Conservation (phyloP, 2,329 filamentous ascomycete species). For the Penicillium sclerotiorum region DNA sequence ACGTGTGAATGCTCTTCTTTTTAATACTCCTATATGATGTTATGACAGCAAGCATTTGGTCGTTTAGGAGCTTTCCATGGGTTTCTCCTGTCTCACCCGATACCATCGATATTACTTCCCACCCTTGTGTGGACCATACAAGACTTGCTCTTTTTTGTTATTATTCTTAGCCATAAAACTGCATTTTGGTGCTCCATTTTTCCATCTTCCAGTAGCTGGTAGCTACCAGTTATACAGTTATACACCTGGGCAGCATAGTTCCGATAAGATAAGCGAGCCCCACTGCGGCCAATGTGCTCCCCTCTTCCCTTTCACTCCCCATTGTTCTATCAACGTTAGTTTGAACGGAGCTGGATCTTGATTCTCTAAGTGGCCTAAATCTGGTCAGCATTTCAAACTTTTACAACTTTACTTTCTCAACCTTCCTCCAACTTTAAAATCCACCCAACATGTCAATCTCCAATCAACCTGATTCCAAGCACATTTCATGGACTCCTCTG, state of each 20-base stretch:
- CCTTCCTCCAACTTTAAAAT: neutral
- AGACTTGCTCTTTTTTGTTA: neutral
- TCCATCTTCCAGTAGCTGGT: too few species aligned
- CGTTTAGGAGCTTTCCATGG: constrained; percentile 24
- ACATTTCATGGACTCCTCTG: constrained; percentile 37
- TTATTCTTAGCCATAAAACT: too few species aligned
- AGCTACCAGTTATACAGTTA: too few species aligned
- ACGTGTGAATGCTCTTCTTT: neutral
- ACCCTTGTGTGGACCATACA: too few species aligned
- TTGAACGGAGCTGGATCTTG: constrained; percentile 3
- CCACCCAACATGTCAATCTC: constrained; percentile 13
- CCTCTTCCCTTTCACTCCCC: constrained; percentile 1
- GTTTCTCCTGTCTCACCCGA: constrained; percentile 3
- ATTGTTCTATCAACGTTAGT: constrained; percentile 11
- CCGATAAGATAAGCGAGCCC: constrained; percentile 7
- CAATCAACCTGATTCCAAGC: constrained; percentile 31
- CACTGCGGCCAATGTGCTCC: neutral
- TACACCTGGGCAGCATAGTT: too few species aligned
- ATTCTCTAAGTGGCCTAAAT: neutral
- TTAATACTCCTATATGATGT: constrained; percentile 29
- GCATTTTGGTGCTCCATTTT: constrained; percentile 11
- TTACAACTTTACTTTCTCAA: neutral
- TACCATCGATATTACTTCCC: neutral
- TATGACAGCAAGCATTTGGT: constrained; percentile 37
- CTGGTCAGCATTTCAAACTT: neutral